phyloP scores from a whole-genome alignment of 805 yeast genomes.

The Peterozyma toletana region DNA sequence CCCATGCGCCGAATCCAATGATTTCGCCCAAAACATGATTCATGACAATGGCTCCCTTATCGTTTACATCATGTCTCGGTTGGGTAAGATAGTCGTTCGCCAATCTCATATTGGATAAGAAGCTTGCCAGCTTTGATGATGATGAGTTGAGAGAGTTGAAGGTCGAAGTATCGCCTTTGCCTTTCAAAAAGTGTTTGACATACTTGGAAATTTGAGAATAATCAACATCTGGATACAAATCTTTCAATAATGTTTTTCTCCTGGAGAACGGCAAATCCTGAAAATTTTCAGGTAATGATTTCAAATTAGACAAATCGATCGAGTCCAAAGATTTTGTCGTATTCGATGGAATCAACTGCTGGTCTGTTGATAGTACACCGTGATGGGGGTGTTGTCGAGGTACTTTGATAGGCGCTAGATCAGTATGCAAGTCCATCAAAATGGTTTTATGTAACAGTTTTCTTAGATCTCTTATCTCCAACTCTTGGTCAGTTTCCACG shows the following conservation, averaged over 20 bases:
- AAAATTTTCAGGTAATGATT: slow-evolving; percentile 41
- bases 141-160: slow-evolving; percentile 1
- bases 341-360: neutral
- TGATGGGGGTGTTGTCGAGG: neutral
- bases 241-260: slow-evolving; percentile 35
- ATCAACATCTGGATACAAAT: slow-evolving; percentile 27
- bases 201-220: slow-evolving; percentile 22
- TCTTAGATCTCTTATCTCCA: slow-evolving; percentile 1
- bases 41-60: slow-evolving; percentile 61
- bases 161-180: neutral
- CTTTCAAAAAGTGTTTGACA: slow-evolving; percentile 9
- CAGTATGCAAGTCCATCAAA: slow-evolving; percentile 3
- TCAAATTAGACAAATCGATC: slow-evolving; percentile 5
- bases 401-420: slow-evolving; percentile 4
- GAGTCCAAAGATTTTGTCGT: neutral
- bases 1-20: slow-evolving; percentile 90
- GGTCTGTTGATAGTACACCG: neutral
- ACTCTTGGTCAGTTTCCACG: neutral
- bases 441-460: neutral
- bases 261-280: slow-evolving; percentile 54
- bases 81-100: neutral
- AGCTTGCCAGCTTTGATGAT: slow-evolving; percentile 9
- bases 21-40: slow-evolving; percentile 59
- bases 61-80: slow-evolving; percentile 38
- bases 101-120: slow-evolving; percentile 24